Evolutionary conservation across 257 asterid genomes (phyloP).

Genomic region (Przewalskia tangutica): DNA sequence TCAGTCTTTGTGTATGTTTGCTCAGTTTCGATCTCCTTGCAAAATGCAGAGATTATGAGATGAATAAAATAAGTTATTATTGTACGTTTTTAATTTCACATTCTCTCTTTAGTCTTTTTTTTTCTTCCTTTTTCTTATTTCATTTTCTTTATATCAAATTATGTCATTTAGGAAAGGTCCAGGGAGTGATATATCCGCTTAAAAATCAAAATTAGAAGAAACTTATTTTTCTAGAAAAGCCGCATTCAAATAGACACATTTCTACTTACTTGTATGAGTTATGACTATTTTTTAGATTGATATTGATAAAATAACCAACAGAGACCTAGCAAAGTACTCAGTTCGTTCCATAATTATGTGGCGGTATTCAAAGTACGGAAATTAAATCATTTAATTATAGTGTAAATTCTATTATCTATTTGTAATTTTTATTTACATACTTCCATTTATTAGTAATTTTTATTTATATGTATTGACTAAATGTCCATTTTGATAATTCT

Average conservation of each 20-base stretch:
- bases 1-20: not conserved
- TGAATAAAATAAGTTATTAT: not conserved
- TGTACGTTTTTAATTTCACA: not conserved
- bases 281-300: not conserved
- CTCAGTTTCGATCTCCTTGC: slow-evolving; percentile 1
- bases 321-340: not conserved
- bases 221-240: not conserved
- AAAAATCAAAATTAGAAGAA: not conserved
- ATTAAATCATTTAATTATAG: too few relatives aligned
- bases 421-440: too few relatives aligned
- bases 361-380: not conserved
- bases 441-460: too few relatives aligned
- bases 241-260: not conserved
- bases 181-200: not conserved
- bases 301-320: not conserved
- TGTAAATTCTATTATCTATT: too few relatives aligned
- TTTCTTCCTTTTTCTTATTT: not conserved
- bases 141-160: not conserved
- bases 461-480: too few relatives aligned
- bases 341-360: not conserved
- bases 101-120: not conserved
- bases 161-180: not conserved
- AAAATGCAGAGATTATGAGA: slow-evolving; percentile 1
- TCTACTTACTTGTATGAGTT: not conserved
- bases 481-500: too few relatives aligned